Conservation (phyloP, 257 asterid genomes). For the Agastache rugosa region DNA sequence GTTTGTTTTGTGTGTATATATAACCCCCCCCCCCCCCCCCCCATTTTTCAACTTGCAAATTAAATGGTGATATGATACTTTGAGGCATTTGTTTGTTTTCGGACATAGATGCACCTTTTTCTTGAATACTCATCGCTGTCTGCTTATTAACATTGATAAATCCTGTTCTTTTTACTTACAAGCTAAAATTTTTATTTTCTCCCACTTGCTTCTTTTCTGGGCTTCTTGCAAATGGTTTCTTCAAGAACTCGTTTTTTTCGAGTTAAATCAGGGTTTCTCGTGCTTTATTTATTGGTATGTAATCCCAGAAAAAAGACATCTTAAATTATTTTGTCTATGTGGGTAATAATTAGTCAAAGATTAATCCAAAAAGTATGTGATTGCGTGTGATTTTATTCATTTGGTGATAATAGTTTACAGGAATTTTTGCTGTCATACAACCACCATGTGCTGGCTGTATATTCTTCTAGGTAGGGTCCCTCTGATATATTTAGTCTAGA, state of each 20-base stretch:
- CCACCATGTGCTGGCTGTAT: slow-evolving; percentile 17
- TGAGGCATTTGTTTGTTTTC: neutral
- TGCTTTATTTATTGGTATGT: neutral
- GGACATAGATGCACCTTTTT: neutral
- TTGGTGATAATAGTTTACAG: slow-evolving; percentile 1
- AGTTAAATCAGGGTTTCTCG: slow-evolving; percentile 1
- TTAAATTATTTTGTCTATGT: neutral
- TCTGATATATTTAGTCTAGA: neutral
- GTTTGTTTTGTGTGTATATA: neutral
- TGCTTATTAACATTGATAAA: neutral
- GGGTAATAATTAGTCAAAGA: neutral
- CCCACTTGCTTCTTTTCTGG: neutral
- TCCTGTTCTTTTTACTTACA: neutral
- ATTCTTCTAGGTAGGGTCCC: neutral
- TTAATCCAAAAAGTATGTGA: neutral
- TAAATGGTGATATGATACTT: neutral
- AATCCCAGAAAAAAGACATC: neutral
- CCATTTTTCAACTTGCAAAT: too few relatives aligned
- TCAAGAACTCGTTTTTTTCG: neutral
- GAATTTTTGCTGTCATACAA: slow-evolving; percentile 3
- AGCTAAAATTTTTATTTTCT: neutral
- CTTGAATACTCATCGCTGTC: slow-evolving; percentile 9
- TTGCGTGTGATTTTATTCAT: neutral
- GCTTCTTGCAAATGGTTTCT: slow-evolving; percentile 15
- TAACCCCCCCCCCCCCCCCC: neutral